phyloP scores from a whole-genome alignment of 78 protist species.

The Tieghemostelium lacteum region DNA sequence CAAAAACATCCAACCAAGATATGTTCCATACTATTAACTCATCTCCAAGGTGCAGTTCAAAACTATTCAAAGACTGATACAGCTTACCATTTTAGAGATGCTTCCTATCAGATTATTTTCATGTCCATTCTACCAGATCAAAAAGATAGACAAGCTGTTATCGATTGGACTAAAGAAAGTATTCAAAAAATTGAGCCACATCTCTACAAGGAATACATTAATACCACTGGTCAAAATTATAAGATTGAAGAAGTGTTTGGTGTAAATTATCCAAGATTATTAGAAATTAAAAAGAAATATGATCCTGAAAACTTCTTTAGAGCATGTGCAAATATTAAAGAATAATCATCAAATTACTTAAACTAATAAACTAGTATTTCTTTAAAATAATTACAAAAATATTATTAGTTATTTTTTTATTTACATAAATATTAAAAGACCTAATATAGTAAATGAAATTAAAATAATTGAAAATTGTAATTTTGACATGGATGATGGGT shows the following conservation, averaged over 20 bases:
- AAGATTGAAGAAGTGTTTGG: background rate
- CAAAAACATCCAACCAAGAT: constrained; percentile 22
- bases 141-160: background rate
- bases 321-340: background rate
- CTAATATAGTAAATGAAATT: too few species aligned
- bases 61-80: background rate
- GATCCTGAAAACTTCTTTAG: constrained; percentile 9
- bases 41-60: constrained; percentile 19
- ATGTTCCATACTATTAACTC: constrained; percentile 12
- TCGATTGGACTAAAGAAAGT: background rate
- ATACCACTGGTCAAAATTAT: constrained; percentile 4
- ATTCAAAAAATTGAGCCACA: background rate
- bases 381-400: too few species aligned
- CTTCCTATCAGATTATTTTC: constrained; percentile 6
- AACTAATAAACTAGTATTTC: too few species aligned
- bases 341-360: too few species aligned
- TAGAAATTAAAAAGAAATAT: constrained; percentile 20
- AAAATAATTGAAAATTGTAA: too few species aligned
- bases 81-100: background rate
- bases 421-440: too few species aligned
- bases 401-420: too few species aligned
- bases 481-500: too few species aligned
- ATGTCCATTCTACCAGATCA: constrained; percentile 1
- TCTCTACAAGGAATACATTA: background rate
- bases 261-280: background rate